Evolutionary conservation across 805 yeast genomes (phyloP).

Genomic region (Lachancea meyersii): DNA sequence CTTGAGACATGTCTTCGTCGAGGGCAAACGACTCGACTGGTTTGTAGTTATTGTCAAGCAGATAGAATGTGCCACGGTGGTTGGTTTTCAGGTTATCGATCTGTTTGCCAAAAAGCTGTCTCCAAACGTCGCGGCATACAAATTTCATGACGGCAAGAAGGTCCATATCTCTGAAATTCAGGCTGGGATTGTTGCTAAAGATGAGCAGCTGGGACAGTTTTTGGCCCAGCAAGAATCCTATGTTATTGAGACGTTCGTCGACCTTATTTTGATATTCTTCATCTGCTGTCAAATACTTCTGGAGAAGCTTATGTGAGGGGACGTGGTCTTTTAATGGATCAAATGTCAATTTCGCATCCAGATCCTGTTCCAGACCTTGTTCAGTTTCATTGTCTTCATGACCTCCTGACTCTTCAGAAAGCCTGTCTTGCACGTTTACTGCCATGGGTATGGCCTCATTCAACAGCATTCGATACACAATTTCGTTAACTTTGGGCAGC

Average conservation of each 20-base stretch:
- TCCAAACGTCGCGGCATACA: slow-evolving; percentile 91
- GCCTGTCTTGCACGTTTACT: slow-evolving; percentile 49
- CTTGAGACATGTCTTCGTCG: slow-evolving; percentile 16
- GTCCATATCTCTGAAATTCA: slow-evolving; percentile 48
- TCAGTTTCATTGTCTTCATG: slow-evolving; percentile 16
- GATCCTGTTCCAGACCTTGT: slow-evolving; percentile 1
- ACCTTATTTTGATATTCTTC: slow-evolving; percentile 43
- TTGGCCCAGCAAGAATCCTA: slow-evolving; percentile 66
- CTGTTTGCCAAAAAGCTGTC: slow-evolving; percentile 68
- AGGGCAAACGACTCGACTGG: slow-evolving; percentile 26
- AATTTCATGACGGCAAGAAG: slow-evolving; percentile 83
- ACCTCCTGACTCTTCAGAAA: background rate
- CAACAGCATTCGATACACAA: slow-evolving; percentile 56
- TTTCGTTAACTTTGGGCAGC: slow-evolving; percentile 43
- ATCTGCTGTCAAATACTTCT: slow-evolving; percentile 29
- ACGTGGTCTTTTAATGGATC: background rate
- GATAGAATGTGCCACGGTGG: slow-evolving; percentile 52
- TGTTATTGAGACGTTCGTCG: slow-evolving; percentile 53
- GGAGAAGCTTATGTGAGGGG: slow-evolving; percentile 28
- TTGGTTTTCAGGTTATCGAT: slow-evolving; percentile 90
- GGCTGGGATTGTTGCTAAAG: slow-evolving; percentile 43
- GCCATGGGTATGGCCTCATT: slow-evolving; percentile 75
- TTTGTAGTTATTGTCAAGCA: slow-evolving; percentile 28
- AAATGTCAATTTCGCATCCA: slow-evolving; percentile 1
- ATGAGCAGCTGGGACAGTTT: slow-evolving; percentile 45